Percentiles rank a stretch among this genome's conserved stretches.
Evolutionary conservation across 2,329 filamentous ascomycete genomes (phyloP).

Genomic region (Laburnicola sp.): DNA sequence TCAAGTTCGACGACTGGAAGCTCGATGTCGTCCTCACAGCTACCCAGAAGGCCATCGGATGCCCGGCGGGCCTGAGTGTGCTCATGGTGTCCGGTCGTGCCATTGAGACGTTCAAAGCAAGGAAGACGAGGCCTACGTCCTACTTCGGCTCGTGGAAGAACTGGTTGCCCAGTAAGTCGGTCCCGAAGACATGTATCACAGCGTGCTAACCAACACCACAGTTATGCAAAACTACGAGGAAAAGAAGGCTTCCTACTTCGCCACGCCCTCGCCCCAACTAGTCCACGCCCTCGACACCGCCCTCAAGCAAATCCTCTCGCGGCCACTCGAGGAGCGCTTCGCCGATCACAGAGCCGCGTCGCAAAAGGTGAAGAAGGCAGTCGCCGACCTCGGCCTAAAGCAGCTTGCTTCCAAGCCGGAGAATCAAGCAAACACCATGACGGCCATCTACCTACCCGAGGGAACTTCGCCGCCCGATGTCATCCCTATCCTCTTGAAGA

Average conservation of each 20-base stretch:
- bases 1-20: constrained; percentile 92
- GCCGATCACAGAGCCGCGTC: constrained; percentile 77
- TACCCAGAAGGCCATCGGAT: constrained; percentile 95
- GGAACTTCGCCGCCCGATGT: constrained; percentile 78
- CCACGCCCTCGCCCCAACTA: constrained; percentile 91
- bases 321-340: constrained; percentile 80
- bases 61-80: constrained; percentile 90
- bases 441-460: constrained; percentile 92
- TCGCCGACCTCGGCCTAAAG: constrained; percentile 79
- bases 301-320: constrained; percentile 80
- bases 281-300: constrained; percentile 90
- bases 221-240: constrained; percentile 99
- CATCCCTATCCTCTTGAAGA: constrained; percentile 80
- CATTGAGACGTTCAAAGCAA: constrained; percentile 75
- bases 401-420: constrained; percentile 83
- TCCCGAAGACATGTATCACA: background rate
- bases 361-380: constrained; percentile 81
- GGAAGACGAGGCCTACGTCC: constrained; percentile 78
- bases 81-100: constrained; percentile 90
- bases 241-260: constrained; percentile 97
- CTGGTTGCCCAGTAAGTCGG: constrained; percentile 77
- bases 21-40: constrained; percentile 92
- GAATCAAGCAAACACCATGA: constrained; percentile 97
- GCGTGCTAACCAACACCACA: constrained; percentile 38
- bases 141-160: constrained; percentile 98